These are phyloP conservation scores for Voacanga thouarsii DNA, from an alignment of 257 asterid genomes.

Conservation along the genomic window DNA sequence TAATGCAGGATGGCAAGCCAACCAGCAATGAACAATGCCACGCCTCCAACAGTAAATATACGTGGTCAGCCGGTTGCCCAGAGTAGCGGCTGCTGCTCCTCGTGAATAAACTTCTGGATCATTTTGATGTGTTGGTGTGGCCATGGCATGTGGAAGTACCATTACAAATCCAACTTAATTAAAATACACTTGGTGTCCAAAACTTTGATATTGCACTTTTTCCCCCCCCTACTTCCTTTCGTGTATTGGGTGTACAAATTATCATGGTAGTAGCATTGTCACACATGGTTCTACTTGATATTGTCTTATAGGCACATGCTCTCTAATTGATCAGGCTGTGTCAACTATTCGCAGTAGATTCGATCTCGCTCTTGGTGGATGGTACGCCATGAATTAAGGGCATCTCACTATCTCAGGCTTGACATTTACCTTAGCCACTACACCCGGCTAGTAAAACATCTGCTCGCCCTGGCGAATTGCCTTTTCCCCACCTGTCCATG, in stretches of 20 bases:
- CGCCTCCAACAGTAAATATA: conserved; percentile 45
- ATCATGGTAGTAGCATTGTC: not conserved
- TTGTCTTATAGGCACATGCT: not conserved
- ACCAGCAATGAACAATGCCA: conserved; percentile 34
- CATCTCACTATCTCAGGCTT: not conserved
- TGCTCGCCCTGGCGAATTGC: not conserved
- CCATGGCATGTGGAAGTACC: conserved; percentile 12
- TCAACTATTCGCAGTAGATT: not conserved
- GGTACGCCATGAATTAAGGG: not conserved
- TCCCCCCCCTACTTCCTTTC: not conserved
- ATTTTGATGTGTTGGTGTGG: not conserved
- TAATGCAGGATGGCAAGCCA: conserved; percentile 50
- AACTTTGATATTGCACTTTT: not conserved
- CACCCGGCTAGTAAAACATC: not conserved
- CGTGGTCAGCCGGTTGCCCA: conserved; percentile 49
- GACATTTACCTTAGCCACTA: too few relatives aligned
- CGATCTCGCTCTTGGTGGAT: not conserved
- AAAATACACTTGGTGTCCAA: not conserved
- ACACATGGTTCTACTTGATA: not conserved
- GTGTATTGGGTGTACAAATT: conserved; percentile 8
- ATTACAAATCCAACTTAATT: not conserved
- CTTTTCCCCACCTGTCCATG: too few relatives aligned
- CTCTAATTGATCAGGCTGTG: not conserved
- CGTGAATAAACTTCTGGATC: conserved; percentile 12
- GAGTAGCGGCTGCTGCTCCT: conserved; percentile 48